Percentiles rank a stretch among this genome's conserved stretches.
Conservation (phyloP, 1,139 yeast genomes). For the Kodamaea suecica region DNA sequence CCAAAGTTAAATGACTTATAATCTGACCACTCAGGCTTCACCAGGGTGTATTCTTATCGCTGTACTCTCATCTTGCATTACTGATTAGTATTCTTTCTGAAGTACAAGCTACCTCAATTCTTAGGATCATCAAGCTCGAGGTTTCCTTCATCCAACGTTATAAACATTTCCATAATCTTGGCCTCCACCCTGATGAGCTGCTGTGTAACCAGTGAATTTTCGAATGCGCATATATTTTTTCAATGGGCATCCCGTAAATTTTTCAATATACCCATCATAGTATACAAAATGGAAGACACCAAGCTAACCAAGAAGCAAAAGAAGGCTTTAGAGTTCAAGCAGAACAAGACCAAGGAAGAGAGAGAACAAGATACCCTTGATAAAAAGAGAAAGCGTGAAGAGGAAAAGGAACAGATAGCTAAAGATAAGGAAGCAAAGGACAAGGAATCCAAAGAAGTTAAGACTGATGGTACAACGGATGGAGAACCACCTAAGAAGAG, state of each 20-base stretch:
- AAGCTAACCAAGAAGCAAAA: slow-evolving; percentile 75
- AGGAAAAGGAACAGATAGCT: slow-evolving; percentile 17
- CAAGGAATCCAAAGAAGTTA: slow-evolving; percentile 12
- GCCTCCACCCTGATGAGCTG: too few species aligned
- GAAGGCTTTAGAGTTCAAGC: slow-evolving; percentile 71
- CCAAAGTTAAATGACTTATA: too few species aligned
- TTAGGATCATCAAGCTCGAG: too few species aligned
- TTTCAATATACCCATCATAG: slow-evolving; percentile 1
- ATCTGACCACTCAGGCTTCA: too few species aligned
- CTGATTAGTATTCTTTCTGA: too few species aligned
- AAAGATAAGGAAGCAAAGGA: slow-evolving; percentile 7
- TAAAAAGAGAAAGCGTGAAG: slow-evolving; percentile 15
- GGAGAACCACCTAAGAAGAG: slow-evolving; percentile 53
- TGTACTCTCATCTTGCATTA: too few species aligned
- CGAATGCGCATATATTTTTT: not conserved
- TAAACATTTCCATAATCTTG: too few species aligned
- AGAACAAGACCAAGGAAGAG: slow-evolving; percentile 42
- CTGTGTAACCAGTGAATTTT: too few species aligned
- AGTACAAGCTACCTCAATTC: too few species aligned
- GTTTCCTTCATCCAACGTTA: too few species aligned
- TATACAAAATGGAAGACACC: slow-evolving; percentile 25
- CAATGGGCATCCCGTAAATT: slow-evolving; percentile 3
- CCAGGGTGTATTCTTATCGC: too few species aligned
- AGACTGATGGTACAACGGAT: slow-evolving; percentile 19
- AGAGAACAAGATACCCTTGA: slow-evolving; percentile 30